phyloP scores from a whole-genome alignment of 2,329 filamentous ascomycete species.

The Cyclaneusma minus region DNA sequence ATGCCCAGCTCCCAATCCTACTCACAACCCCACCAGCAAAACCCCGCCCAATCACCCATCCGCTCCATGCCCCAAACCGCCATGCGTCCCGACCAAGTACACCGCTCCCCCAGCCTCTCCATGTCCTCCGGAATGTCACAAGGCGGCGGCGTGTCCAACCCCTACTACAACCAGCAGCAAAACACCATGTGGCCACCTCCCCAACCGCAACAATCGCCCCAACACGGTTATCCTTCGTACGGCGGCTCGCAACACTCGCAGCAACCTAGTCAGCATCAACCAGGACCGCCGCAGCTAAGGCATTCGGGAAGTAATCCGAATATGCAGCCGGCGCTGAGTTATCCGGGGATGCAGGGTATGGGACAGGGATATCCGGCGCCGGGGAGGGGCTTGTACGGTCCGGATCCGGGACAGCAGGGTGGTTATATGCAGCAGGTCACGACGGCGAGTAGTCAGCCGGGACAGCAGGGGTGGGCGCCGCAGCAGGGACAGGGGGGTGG shows the following conservation, averaged over 20 bases:
- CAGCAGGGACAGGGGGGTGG: constrained; percentile 15
- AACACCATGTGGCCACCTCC: constrained; percentile 46
- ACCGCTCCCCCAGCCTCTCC: constrained; percentile 46
- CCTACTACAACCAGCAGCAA: constrained; percentile 47
- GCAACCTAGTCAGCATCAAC: constrained; percentile 33
- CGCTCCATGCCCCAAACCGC: constrained; percentile 49
- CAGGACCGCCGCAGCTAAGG: constrained; percentile 43
- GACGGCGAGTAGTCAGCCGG: constrained; percentile 20
- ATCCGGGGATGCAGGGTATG: constrained; percentile 46
- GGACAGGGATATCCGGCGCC: constrained; percentile 40
- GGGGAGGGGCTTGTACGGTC: constrained; percentile 40
- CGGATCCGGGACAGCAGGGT: constrained; percentile 48
- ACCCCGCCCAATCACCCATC: constrained; percentile 55
- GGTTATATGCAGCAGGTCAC: constrained; percentile 54
- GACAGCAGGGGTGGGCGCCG: constrained; percentile 17
- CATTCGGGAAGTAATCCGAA: constrained; percentile 37
- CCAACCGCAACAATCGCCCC: constrained; percentile 47
- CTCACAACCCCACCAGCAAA: constrained; percentile 57
- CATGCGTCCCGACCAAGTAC: constrained; percentile 42
- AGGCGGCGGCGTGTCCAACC: constrained; percentile 22
- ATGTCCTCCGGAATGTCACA: constrained; percentile 38
- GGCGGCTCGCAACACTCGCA: constrained; percentile 20
- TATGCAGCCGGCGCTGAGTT: constrained; percentile 42
- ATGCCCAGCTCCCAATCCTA: constrained; percentile 41
- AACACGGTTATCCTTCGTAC: constrained; percentile 38